Evolutionary conservation across 441 rosid species (phyloP), one percentile per base, ranked within the genome.

Genomic region (Brassica balearica): DNA sequence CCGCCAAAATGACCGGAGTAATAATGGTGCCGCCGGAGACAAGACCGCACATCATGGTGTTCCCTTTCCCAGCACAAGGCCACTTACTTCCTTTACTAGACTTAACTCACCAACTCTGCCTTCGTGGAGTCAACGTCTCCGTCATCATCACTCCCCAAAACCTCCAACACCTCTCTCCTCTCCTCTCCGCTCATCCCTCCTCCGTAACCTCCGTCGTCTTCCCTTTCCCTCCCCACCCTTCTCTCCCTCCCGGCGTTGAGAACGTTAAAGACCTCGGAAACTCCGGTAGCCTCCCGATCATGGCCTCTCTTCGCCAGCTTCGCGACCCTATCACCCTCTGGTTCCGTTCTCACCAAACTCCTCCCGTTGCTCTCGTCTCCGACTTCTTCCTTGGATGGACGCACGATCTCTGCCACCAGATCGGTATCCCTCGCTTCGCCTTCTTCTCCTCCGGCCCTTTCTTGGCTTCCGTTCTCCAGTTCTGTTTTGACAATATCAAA

Each of bases 331-430:
- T 87, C 38, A 2, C 77, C 62, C 59, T 48, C 7, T 90, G 91
- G 94, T 88, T 87, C 51, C 59, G 38, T 6, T 81, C 88, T 79
- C 91, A 90, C 15, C 65, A 48, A 7, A 53, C 82, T 48, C 92
- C 92, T 6, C 95, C 91, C 0, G 74, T 81, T 6, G 74, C 80
- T n/a, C 27, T 76, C 27, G 51, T 76, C 58, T 69, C 74, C 8
- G 80, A 76, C 19, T 76, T 87, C 85, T 90, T 90, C 81, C 86
- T 88, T 56, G 95, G 95, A 8, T 90, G 92, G 91, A 88, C 92
- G 53, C 8, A 53, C 8, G 71, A 76, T 25, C 78, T 90, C 15
- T 68, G 63, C 41, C 1, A 9, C 3, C 60, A 76, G 11, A 29
- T 76, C 43, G 69, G 71, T 20, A 78, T 90, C 19, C 87, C 86